Base-by-base conservation (phyloP, 108 stramenopile species). In the Bacterosira constricta region DNA sequence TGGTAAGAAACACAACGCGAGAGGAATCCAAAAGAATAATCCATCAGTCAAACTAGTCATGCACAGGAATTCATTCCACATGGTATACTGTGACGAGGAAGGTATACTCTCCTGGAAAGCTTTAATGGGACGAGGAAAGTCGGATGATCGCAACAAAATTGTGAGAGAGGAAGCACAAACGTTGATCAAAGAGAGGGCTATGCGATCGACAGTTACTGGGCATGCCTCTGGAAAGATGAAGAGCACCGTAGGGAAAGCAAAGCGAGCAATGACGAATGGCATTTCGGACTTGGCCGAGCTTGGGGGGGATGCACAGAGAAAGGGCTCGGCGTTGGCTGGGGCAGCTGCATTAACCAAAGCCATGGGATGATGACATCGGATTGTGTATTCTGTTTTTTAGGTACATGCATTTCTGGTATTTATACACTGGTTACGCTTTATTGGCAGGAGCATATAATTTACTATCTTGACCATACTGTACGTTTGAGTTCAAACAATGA, bases 21-120 rank as follows among this genome's bases (percentile, higher is more conserved):
- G 73, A 13, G 73, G 56, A 56, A 73, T 73, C 38, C 73, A 73
- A 58, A 73, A 47, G 63, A 64, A 57, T 8, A 73, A 73, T 57
- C 73, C 73, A 17, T 65, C 45, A 6, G 26, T 34, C 0, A 73
- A 73, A n/a, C 54, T 73, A 10, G 36, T 73, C 12, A 26, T 73
- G 4, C 73, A 73, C 63, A 62, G 73, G 15, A 73, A 73, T 58
- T 21, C 73, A 27, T 49, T 36, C 9, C 73, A 73, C 46, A 64
- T 73, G 62, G 73, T 73, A 0, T 73, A 73, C 31, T 56, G 54
- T n/a, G 73, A 73, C 42, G 73, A 73, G 11, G 73, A 63, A 13
- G 73, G 73, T 9, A 20, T 45, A 0, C 45, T 73, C 4, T 58
- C 56, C 9, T 73, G 73, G 73, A 73, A 73, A 31, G 57, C 73